These are phyloP conservation scores for Leishmania amazonensis DNA, from an alignment of 208 protist genomes.

Conservation along the genomic window DNA sequence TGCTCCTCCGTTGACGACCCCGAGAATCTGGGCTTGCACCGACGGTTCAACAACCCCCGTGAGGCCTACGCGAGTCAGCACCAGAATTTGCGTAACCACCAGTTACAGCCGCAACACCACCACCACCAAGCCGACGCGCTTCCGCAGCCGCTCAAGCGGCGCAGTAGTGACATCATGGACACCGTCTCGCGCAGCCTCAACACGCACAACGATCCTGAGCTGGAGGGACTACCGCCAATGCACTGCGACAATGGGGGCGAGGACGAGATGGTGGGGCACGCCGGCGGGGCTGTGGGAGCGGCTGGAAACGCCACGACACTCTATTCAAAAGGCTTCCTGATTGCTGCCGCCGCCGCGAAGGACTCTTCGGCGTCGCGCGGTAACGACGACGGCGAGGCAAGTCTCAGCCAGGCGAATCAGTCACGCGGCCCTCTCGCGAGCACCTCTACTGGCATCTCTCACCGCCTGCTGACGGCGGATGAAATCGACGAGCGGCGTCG, in stretches of 20 bases:
- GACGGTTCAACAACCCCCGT: not conserved
- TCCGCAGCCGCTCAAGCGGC: constrained; percentile 1
- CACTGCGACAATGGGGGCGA: constrained; percentile 6
- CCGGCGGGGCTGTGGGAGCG: not conserved
- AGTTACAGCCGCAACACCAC: constrained; percentile 3
- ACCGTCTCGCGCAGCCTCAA: constrained; percentile 36
- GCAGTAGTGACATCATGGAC: constrained; percentile 24
- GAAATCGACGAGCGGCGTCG: constrained; percentile 26
- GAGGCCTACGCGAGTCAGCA: not conserved
- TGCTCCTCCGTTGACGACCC: constrained; percentile 23
- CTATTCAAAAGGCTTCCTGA: constrained; percentile 30
- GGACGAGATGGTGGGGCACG: not conserved
- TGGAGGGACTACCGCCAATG: constrained; percentile 33
- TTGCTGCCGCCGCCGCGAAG: constrained; percentile 6
- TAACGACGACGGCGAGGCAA: not conserved
- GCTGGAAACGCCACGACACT: constrained; percentile 8
- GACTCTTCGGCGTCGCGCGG: not conserved
- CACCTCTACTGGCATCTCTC: constrained; percentile 20
- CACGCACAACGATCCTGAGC: constrained; percentile 35
- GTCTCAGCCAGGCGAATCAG: constrained; percentile 7
- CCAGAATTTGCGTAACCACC: not conserved
- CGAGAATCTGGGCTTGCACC: not conserved
- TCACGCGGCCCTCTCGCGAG: constrained; percentile 19
- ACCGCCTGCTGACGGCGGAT: constrained; percentile 27
- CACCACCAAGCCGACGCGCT: not conserved